Evolutionary conservation across 2,329 filamentous ascomycete species (phyloP).

Genomic region (Monilinia fructicola): DNA sequence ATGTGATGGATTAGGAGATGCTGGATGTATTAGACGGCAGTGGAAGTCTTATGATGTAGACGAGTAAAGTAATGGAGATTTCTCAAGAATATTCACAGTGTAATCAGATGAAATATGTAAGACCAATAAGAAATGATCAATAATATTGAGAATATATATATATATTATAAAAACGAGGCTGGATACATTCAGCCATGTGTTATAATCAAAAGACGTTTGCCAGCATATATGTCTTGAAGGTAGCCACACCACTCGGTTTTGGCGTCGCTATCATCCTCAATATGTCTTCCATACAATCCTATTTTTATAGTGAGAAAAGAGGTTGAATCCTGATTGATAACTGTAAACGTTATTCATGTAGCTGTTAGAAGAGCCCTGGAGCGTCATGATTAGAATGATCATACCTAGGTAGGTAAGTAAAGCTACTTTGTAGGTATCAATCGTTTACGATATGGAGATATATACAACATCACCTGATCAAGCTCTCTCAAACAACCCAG

Average conservation of each 20-base stretch:
- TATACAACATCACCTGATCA: neutral
- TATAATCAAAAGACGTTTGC: neutral
- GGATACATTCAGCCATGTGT: neutral
- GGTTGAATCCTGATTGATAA: neutral
- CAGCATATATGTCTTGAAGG: neutral
- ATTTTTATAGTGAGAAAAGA: neutral
- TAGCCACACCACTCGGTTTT: neutral
- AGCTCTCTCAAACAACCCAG: neutral
- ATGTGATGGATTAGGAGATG: neutral
- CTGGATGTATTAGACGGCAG: neutral
- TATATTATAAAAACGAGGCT: neutral
- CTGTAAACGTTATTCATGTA: neutral
- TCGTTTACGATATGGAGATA: neutral
- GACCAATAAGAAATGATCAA: too few species aligned
- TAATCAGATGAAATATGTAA: too few species aligned
- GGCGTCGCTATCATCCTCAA: neutral
- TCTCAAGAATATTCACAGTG: too few species aligned
- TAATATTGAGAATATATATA: neutral
- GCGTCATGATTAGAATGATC: neutral
- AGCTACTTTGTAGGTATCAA: neutral
- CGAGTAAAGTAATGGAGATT: too few species aligned
- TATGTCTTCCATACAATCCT: neutral
- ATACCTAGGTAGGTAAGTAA: too few species aligned
- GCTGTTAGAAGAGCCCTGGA: neutral
- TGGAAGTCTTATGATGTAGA: too few species aligned